phyloP scores from a whole-genome alignment of 352 stramenopile species.

The Globisporangium abappressorium region DNA sequence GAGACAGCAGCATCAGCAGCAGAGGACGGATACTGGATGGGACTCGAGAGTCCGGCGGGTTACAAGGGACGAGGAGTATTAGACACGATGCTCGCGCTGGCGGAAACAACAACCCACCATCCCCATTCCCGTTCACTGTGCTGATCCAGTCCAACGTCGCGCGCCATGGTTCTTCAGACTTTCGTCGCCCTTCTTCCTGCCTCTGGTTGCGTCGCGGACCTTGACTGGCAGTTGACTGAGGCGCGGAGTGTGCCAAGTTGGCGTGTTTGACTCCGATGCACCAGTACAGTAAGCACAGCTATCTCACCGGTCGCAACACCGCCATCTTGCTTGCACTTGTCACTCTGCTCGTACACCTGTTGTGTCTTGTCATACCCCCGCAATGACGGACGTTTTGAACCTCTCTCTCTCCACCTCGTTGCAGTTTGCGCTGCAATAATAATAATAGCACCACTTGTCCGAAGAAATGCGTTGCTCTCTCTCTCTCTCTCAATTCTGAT shows the following conservation, averaged over 20 bases:
- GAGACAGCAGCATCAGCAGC: neutral
- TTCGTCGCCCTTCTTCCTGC: too few species aligned
- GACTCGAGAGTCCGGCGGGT: neutral
- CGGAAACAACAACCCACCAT: too few species aligned
- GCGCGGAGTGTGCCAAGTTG: too few species aligned
- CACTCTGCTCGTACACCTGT: neutral
- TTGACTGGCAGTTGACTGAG: too few species aligned
- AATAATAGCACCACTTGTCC: conserved; percentile 10
- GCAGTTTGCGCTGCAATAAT: conserved; percentile 11
- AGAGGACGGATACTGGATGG: too few species aligned
- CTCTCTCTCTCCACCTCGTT: neutral
- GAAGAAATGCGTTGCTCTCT: neutral
- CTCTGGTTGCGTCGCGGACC: too few species aligned
- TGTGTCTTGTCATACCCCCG: neutral
- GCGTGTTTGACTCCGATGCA: neutral
- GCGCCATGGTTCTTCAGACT: too few species aligned
- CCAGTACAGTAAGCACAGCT: neutral
- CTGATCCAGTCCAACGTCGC: too few species aligned
- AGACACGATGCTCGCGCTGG: too few species aligned
- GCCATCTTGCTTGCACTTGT: neutral
- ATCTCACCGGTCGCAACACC: neutral
- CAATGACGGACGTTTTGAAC: neutral
- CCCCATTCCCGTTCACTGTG: too few species aligned
- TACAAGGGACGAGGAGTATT: neutral
- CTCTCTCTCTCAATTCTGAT: neutral